phyloP scores from a whole-genome alignment of 1,284 basidiomycete genomes.

The Melampsora occidentalis region DNA sequence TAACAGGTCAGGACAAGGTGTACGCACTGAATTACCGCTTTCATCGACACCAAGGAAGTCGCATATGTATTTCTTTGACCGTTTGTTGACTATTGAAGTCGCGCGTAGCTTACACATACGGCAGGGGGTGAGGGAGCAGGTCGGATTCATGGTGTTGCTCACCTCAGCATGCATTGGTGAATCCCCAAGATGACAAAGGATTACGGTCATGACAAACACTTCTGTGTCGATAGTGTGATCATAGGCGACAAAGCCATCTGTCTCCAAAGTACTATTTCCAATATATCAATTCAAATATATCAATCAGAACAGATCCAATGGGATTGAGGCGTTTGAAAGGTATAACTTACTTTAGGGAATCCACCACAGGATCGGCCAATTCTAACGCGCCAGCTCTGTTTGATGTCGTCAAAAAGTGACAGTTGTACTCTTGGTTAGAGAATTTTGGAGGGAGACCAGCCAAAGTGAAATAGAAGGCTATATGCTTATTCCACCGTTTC shows the following conservation, averaged over 20 bases:
- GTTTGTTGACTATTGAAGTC: too few relatives aligned
- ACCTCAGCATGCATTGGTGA: constrained; percentile 10
- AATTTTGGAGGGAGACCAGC: too few relatives aligned
- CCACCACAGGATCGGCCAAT: constrained; percentile 1
- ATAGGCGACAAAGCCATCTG: neutral
- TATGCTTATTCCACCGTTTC: neutral
- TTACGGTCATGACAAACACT: neutral
- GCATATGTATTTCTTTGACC: too few relatives aligned
- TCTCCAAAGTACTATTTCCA: neutral
- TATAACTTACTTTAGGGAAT: neutral
- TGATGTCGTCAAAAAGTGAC: constrained; percentile 19
- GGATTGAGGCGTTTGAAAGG: too few relatives aligned
- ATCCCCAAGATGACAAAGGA: neutral
- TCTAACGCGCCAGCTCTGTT: constrained; percentile 15
- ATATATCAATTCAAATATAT: too few relatives aligned
- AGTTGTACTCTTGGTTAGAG: constrained; percentile 15
- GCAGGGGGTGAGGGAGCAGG: neutral
- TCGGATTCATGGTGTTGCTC: neutral
- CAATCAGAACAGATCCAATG: too few relatives aligned
- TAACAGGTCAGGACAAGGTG: too few relatives aligned
- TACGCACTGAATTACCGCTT: too few relatives aligned
- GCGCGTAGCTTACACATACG: neutral
- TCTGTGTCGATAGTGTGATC: neutral
- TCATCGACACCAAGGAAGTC: too few relatives aligned
- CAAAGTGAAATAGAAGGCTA: constrained; percentile 1